These are phyloP conservation scores for Saxispiralis lemnorum DNA, from an alignment of 495 filamentous ascomycete species.

Conservation along the genomic window DNA sequence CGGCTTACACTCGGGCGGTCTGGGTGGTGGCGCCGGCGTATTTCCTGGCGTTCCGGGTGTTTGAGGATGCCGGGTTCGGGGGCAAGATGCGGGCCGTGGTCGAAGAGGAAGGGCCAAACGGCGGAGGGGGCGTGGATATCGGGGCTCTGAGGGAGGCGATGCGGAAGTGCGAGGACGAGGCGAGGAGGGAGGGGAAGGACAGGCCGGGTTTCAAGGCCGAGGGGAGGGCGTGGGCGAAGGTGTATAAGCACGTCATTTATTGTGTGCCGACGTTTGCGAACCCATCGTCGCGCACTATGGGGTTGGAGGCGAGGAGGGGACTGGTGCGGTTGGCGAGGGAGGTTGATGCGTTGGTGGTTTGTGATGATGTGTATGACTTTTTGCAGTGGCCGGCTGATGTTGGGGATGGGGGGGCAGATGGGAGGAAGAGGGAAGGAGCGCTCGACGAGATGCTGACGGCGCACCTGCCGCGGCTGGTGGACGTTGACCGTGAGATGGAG, in stretches of 20 bases:
- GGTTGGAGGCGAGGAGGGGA: slow-evolving; percentile 37
- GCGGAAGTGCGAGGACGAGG: slow-evolving; percentile 26
- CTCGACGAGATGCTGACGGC: slow-evolving; percentile 24
- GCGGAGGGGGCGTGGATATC: slow-evolving; percentile 48
- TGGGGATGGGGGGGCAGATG: neutral
- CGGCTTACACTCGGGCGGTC: slow-evolving; percentile 51
- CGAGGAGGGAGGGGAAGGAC: slow-evolving; percentile 15
- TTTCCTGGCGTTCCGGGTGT: slow-evolving; percentile 57
- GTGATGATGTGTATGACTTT: slow-evolving; percentile 83
- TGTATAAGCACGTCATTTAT: slow-evolving; percentile 74
- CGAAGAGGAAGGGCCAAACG: slow-evolving; percentile 60
- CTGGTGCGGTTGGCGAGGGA: slow-evolving; percentile 52
- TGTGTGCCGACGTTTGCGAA: slow-evolving; percentile 69
- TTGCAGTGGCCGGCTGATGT: slow-evolving; percentile 47
- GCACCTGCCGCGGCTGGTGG: slow-evolving; percentile 50
- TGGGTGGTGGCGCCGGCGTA: slow-evolving; percentile 74
- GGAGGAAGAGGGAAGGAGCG: neutral
- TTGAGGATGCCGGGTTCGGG: slow-evolving; percentile 56
- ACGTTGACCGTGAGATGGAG: slow-evolving; percentile 50
- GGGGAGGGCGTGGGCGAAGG: slow-evolving; percentile 29
- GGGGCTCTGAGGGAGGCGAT: slow-evolving; percentile 33
- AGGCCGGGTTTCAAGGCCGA: slow-evolving; percentile 16
- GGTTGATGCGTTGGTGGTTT: slow-evolving; percentile 60
- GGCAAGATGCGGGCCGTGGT: slow-evolving; percentile 41
- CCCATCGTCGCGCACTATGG: slow-evolving; percentile 59